phyloP scores from a whole-genome alignment of 2,329 filamentous ascomycete genomes.

The Aspergillus hiratsukae region DNA sequence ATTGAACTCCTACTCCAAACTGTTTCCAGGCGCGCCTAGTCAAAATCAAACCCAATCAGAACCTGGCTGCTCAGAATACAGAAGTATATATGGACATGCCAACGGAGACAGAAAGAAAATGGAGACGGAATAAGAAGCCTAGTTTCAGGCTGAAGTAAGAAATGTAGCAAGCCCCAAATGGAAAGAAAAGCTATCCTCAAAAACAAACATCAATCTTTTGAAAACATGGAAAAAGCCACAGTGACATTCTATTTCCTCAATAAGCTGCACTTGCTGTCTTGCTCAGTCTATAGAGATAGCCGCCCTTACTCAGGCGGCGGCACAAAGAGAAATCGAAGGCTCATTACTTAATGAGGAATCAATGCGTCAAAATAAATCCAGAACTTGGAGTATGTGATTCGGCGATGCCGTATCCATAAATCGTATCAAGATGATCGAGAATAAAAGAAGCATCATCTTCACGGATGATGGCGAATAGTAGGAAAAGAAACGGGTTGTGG shows the following conservation, averaged over 20 bases:
- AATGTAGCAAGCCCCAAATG: neutral
- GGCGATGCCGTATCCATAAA: neutral
- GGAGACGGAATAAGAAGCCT: neutral
- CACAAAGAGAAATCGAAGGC: neutral
- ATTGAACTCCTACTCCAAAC: neutral
- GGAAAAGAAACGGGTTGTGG: neutral
- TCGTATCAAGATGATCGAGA: slow-evolving; percentile 1
- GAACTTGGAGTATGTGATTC: neutral
- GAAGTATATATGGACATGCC: neutral
- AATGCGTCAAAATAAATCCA: neutral
- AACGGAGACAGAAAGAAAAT: neutral
- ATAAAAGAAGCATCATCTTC: slow-evolving; percentile 7
- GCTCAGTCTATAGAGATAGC: slow-evolving; percentile 20
- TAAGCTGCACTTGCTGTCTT: slow-evolving; percentile 11
- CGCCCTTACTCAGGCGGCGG: slow-evolving; percentile 10
- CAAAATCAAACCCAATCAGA: neutral
- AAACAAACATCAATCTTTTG: slow-evolving; percentile 5
- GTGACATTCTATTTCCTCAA: slow-evolving; percentile 18
- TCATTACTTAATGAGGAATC: neutral
- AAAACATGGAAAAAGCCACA: slow-evolving; percentile 3
- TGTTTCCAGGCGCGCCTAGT: neutral
- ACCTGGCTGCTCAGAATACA: neutral
- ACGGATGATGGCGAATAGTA: neutral
- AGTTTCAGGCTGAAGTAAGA: neutral
- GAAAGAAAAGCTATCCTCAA: slow-evolving; percentile 3